Evolutionary conservation across 1,284 basidiomycete species (phyloP).

Genomic region (Tylopilus orsonianus): DNA sequence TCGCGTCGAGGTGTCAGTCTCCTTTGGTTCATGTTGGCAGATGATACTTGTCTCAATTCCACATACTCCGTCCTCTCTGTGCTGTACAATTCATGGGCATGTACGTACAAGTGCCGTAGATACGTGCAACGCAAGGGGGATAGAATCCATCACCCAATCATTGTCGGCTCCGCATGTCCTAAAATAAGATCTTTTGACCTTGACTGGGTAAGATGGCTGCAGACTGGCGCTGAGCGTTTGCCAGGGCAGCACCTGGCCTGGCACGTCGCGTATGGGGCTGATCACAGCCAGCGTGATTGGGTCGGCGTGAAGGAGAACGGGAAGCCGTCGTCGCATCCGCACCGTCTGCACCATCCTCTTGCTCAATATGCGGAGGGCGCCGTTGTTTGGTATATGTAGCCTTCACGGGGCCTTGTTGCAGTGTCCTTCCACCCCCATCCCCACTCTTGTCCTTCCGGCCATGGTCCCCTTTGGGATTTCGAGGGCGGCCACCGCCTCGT

Average conservation of each 20-base stretch:
- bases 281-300: conserved; percentile 10
- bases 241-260: conserved; percentile 89
- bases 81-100: too few relatives aligned
- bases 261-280: conserved; percentile 43
- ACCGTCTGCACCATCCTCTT: not conserved
- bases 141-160: not conserved
- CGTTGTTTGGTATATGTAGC: conserved; percentile 3
- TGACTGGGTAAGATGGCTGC: conserved; percentile 78
- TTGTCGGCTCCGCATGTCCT: conserved; percentile 5
- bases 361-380: not conserved
- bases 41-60: too few relatives aligned
- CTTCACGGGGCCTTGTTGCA: conserved; percentile 4
- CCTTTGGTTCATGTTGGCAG: too few relatives aligned
- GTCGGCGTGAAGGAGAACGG: conserved; percentile 1
- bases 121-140: not conserved
- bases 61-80: too few relatives aligned
- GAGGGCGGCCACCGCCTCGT: conserved; percentile 48
- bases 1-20: too few relatives aligned
- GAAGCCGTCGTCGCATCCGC: not conserved
- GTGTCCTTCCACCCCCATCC: conserved; percentile 3
- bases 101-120: not conserved
- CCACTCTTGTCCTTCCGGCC: conserved; percentile 4
- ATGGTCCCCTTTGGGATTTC: conserved; percentile 23
- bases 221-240: conserved; percentile 83
- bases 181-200: conserved; percentile 86